Base-by-base conservation (phyloP, 257 asterid species). In the Solanum appendiculatum region DNA sequence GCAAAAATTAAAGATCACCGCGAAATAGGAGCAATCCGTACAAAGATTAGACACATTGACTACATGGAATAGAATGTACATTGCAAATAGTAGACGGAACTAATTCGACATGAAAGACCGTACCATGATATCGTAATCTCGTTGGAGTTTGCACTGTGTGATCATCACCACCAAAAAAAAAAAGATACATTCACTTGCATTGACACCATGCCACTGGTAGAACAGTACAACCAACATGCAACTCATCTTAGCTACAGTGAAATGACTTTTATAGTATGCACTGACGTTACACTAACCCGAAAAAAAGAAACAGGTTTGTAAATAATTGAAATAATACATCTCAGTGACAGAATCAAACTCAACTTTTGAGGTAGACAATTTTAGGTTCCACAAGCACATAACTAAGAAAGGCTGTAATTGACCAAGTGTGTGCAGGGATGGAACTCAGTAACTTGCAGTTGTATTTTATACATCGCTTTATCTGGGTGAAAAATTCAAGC, bases 401-500 rank as follows among this genome's bases (percentile, higher is more conserved):
- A 54, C 63, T 18, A 54, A 54, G 58, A 23, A 0, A 51, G 63
- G 11, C 63, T 18, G 63, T 54, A 54, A 20, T 54, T 54, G 63
- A 54, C 63, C 63, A 54, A 54, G 63, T 54, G 25, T 2, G 1
- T 54, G 63, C 25, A 54, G 63, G 20, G 63, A 54, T 7, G 20
- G 63, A 54, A 54, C 63, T 54, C 63, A 54, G 63, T 20, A 54
- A 54, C 63, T 54, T 54, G 63, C 63, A 20, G 63, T 20, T 20
- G 63, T 7, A 54, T 54, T 54, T 54, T 54, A 20, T 54, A 20
- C 63, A 54, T 54, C 63, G 11, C 25, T 54, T 20, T 54, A 20
- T 20, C 25, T 18, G 25, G 25, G 25, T 54, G 4, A 20, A 54
- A 54, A 54, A 54, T 20, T 54, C 63, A 95, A 85, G 99, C 97